A percentile compares a stretch with the other conserved stretches of the same genome.
These are phyloP conservation scores for Copromyces sp. DNA, from an alignment of 495 filamentous ascomycete species.

Conservation along the genomic window DNA sequence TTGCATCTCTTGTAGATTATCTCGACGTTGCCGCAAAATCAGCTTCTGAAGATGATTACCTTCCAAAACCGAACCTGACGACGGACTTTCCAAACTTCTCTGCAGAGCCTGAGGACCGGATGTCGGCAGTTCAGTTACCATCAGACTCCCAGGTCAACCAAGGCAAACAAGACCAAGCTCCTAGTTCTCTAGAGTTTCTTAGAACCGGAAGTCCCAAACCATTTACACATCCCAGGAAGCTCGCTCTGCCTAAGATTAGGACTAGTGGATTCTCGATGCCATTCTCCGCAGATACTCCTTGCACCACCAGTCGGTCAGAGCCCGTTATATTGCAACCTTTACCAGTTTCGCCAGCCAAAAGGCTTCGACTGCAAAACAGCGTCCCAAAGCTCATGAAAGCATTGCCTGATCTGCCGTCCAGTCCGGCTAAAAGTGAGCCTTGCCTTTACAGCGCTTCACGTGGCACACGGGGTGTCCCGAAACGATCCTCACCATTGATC, in stretches of 20 bases:
- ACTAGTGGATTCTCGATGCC: neutral
- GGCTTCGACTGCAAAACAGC: conserved; percentile 39
- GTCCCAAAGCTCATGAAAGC: conserved; percentile 42
- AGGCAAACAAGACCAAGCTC: neutral
- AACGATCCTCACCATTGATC: neutral
- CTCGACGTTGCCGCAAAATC: conserved; percentile 7
- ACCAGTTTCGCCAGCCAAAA: conserved; percentile 36
- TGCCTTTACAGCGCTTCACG: neutral
- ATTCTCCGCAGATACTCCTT: neutral
- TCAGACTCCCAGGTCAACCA: neutral
- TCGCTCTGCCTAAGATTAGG: conserved; percentile 4
- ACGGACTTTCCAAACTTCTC: neutral
- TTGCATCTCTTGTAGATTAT: conserved; percentile 11
- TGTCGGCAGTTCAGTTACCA: neutral
- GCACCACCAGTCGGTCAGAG: neutral
- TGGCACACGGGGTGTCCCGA: neutral
- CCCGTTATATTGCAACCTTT: conserved; percentile 32
- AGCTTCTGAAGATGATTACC: neutral
- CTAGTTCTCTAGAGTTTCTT: neutral
- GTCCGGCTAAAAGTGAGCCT: conserved; percentile 5
- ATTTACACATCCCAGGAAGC: conserved; percentile 6
- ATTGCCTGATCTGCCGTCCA: conserved; percentile 32
- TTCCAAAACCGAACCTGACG: neutral
- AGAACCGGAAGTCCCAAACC: neutral
- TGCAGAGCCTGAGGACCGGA: neutral